Percentiles rank a stretch among this genome's conserved stretches.
Conservation (phyloP, 495 filamentous ascomycete genomes). For the Lophiotrema nucula region DNA sequence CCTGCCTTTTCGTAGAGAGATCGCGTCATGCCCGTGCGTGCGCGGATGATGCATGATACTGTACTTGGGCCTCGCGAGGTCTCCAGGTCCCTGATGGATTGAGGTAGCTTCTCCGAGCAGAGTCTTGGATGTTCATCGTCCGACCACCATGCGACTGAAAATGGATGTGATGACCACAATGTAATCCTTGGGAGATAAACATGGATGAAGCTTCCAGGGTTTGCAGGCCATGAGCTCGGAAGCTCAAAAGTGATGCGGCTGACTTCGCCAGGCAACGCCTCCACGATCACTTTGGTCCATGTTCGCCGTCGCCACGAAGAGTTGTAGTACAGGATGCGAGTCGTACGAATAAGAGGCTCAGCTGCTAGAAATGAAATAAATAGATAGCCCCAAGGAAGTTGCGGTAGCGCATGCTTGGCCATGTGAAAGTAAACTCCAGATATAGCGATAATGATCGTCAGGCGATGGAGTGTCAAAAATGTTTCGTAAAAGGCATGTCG, state of each 20-base stretch:
- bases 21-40: constrained; percentile 80
- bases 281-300: constrained; percentile 54
- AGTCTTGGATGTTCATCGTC: constrained; percentile 38
- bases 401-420: constrained; percentile 57
- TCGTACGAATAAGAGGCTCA: constrained; percentile 49
- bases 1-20: constrained; percentile 68
- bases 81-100: constrained; percentile 33
- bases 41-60: constrained; percentile 76
- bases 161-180: constrained; percentile 67
- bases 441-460: constrained; percentile 61
- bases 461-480: constrained; percentile 77
- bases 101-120: constrained; percentile 46
- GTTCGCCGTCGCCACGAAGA: constrained; percentile 40
- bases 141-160: constrained; percentile 63
- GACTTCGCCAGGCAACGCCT: constrained; percentile 64
- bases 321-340: constrained; percentile 65
- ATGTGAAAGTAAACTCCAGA: constrained; percentile 71
- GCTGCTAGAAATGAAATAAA: constrained; percentile 51
- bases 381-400: constrained; percentile 59
- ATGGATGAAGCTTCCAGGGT: constrained; percentile 76
- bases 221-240: constrained; percentile 70
- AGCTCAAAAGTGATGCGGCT: constrained; percentile 72
- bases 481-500: constrained; percentile 89
- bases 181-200: constrained; percentile 76
- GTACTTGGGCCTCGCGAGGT: constrained; percentile 46